Percentiles rank a stretch among this genome's conserved stretches.
Evolutionary conservation across 2,329 filamentous ascomycete genomes (phyloP).

Genomic region (Nigrograna mackinnonii): DNA sequence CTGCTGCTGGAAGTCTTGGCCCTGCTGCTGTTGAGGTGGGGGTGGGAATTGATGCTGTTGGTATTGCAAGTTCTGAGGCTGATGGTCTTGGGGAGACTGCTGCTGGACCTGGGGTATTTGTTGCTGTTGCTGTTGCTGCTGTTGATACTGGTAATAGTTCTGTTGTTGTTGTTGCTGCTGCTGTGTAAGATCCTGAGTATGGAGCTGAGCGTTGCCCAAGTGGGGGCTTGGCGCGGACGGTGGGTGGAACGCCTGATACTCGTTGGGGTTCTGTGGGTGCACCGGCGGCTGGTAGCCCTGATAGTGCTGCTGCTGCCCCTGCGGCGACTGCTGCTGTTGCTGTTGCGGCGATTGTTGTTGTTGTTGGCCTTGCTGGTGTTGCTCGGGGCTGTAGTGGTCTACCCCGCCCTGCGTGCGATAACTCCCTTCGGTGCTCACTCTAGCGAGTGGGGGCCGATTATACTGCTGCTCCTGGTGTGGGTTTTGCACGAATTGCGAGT

Average conservation of each 20-base stretch:
- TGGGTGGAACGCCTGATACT: conserved; percentile 38
- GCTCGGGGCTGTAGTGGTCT: conserved; percentile 43
- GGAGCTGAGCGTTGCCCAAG: conserved; percentile 30
- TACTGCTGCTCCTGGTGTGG: conserved; percentile 35
- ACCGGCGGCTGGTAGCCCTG: conserved; percentile 32
- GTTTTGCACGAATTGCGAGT: conserved; percentile 26
- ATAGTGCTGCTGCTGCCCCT: conserved; percentile 24
- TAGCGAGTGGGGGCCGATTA: conserved; percentile 41
- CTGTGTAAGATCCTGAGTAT: conserved; percentile 25
- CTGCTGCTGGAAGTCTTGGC: conserved; percentile 31
- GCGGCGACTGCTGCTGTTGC: conserved; percentile 4
- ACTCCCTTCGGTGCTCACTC: conserved; percentile 42
- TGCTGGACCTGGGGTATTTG: conserved; percentile 24
- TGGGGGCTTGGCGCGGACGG: conserved; percentile 33
- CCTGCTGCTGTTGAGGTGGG: conserved; percentile 29
- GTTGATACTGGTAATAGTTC: conserved; percentile 35
- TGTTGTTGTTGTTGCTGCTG: conserved; percentile 32
- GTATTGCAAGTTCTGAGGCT: conserved; percentile 27
- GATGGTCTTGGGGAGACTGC: conserved; percentile 28
- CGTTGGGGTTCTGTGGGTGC: conserved; percentile 21
- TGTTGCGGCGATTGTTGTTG: conserved; percentile 27
- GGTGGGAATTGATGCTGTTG: conserved; percentile 27
- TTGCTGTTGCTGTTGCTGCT: conserved; percentile 26
- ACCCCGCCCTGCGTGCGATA: conserved; percentile 42
- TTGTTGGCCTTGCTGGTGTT: conserved; percentile 30